Evolutionary conservation across 441 rosid genomes (phyloP), one percentile per base, ranked within the genome.

Genomic region (Adansonia grandidieri): DNA sequence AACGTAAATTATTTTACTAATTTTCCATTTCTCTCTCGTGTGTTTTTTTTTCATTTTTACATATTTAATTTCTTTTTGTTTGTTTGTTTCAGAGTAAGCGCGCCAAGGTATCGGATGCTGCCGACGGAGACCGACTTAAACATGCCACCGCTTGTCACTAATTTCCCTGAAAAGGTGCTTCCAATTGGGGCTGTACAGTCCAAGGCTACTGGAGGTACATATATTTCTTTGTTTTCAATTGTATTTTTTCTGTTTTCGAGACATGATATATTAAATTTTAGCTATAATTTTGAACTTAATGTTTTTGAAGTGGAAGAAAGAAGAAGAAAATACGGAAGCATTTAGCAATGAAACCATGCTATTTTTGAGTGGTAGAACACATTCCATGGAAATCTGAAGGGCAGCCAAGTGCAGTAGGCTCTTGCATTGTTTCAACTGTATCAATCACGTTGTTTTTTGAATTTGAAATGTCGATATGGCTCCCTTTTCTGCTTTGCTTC

Each of bases 111-210:
- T 50, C 89, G 87, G 75, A 84, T 88, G 89, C 84, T 95, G 56
- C 95, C 99, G 61, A 83, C 87, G 80, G 93, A 90, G 89, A 93
- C 97, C 3, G 94, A 95, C 85, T 91, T 95, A 54, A 95, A 91
- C 75, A 83, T 87, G 72, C 98, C 89, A 68, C 99, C 98, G 17
- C 77, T 88, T 0, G 85, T 88, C 1, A 74, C 86, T 2, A 85
- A 92, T 83, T 85, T 88, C 40, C 89, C 91, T 2, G 95, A 93
- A 54, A 88, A 90, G 79, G 89, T 81, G 78, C 92, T 93, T 78
- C 96, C 97, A 5, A 58, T 90, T 60, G 90, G 86, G 64, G 87
- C 90, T 14, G 87, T 87, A 44, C 91, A 87, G 19, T 87, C 92
- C 66, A 87, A 83, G 78, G 57, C 88, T 37, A 76, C 89, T 58